phyloP scores from a whole-genome alignment of 371 early-diverging fungal species.

The Circinella umbellata region DNA sequence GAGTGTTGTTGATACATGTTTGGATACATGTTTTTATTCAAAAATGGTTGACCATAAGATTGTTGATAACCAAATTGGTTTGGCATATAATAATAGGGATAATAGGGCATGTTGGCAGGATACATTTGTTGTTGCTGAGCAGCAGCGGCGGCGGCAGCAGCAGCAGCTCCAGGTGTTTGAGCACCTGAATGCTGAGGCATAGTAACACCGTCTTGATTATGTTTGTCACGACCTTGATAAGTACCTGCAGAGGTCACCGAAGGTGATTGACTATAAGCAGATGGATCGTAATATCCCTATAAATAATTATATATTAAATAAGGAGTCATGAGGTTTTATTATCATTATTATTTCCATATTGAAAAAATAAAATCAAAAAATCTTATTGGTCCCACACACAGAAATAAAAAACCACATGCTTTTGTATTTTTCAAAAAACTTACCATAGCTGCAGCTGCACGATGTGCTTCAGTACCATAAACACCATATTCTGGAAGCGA shows the following conservation, averaged over 20 bases:
- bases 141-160: no score
- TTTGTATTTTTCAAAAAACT: conserved; percentile 24
- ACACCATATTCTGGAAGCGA: conserved; percentile 60
- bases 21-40: conserved; percentile 86
- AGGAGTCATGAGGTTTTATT: no score
- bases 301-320: no score
- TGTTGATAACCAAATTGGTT: conserved; percentile 78
- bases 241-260: conserved; percentile 46
- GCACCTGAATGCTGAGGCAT: conserved; percentile 15
- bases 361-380: no score
- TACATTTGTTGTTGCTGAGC: conserved; percentile 32
- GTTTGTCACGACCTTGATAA: conserved; percentile 40
- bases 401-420: background rate
- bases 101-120: conserved; percentile 60
- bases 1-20: conserved; percentile 59
- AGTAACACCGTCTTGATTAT: conserved; percentile 19
- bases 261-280: conserved; percentile 50
- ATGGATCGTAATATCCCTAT: conserved; percentile 64
- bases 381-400: no score
- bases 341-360: no score
- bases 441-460: conserved; percentile 52
- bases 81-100: conserved; percentile 79
- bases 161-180: conserved; percentile 24
- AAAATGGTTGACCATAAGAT: conserved; percentile 82
- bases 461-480: conserved; percentile 52